Base-by-base conservation (phyloP, 129 eudicot species). In the Flaveria brownii region DNA sequence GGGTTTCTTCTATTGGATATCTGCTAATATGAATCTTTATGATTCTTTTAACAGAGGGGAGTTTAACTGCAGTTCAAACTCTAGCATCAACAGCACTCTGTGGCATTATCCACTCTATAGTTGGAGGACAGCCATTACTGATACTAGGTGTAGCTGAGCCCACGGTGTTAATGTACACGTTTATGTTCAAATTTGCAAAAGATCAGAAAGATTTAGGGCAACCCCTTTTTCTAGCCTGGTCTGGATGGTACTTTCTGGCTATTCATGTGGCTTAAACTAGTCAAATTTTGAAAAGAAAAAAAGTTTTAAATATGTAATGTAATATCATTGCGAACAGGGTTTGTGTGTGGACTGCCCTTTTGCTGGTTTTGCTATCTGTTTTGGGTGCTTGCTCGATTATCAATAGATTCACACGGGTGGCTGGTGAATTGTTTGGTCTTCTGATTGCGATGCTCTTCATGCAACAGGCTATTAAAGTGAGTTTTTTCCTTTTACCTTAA, bases 101-200 rank as follows among this genome's bases (percentile, higher is more conserved):
- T 82, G 98, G 98, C 36, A 76, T 94, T 14, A 91, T 94, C 83
- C 98, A 94, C 81, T 88, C 98, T 25, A 87, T 94, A 73, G 57
- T 91, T 71, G 98, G 98, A 41, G 98, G 98, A 74, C 98, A 94
- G 59, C 98, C 98, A 13, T 82, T 94, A 12, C 93, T 94, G 13
- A 91, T 94, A 74, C 93, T 94, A 49, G 98, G 98, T 36, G 98
- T 94, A 18, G 98, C 98, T 50, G 98, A 94, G 75, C 98, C 98
- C 33, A 94, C 98, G 0, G 98, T 94, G 57, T 74, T 94, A 17
- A 94, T 94, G 98, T 94, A 94, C 87, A 94, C 97, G 13, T 94
- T 91, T 86, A 87, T 94, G 97, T 94, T 85, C 88, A 80, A 89
- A 54, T 94, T 94, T 74, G 98, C 93, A 28, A 94, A 94, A 78